Evolutionary conservation across 352 stramenopile species (phyloP).

Genomic region (Globisporangium acanthophoron): DNA sequence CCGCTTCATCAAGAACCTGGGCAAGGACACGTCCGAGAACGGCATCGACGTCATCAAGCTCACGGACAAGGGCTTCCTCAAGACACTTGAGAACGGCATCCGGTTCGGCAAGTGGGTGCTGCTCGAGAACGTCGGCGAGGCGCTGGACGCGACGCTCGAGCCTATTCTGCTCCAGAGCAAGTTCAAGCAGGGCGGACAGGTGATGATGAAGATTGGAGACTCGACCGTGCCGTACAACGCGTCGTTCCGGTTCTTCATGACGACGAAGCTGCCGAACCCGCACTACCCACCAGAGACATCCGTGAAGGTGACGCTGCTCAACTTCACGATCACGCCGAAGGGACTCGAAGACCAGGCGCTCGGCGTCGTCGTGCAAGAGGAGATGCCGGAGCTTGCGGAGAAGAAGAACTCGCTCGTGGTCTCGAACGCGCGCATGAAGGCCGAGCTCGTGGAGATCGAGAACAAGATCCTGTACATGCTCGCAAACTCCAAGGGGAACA

Average conservation of each 20-base stretch:
- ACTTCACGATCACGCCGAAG: conserved; percentile 91
- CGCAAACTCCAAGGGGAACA: conserved; percentile 91
- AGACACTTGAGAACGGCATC: conserved; percentile 88
- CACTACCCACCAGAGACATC: conserved; percentile 92
- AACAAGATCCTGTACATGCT: conserved; percentile 93
- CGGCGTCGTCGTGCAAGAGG: conserved; percentile 90
- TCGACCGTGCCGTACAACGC: conserved; percentile 89
- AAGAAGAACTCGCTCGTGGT: conserved; percentile 93
- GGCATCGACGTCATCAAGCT: conserved; percentile 83
- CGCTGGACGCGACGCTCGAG: conserved; percentile 87
- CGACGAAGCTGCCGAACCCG: conserved; percentile 90
- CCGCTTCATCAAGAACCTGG: conserved; percentile 92
- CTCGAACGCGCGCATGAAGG: conserved; percentile 89
- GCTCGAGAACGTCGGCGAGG: conserved; percentile 85
- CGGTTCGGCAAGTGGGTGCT: conserved; percentile 92
- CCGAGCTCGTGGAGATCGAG: conserved; percentile 91
- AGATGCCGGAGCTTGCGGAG: conserved; percentile 91
- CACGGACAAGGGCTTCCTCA: conserved; percentile 77
- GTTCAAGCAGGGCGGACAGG: conserved; percentile 89
- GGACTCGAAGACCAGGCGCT: conserved; percentile 90
- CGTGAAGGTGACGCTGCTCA: conserved; percentile 90
- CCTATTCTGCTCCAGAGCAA: conserved; percentile 90
- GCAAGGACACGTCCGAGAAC: conserved; percentile 80
- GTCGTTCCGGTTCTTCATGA: conserved; percentile 91
- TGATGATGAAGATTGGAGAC: conserved; percentile 93